These are phyloP conservation scores for Phytophthora citricola DNA, from an alignment of 352 stramenopile genomes.

Conservation along the genomic window DNA sequence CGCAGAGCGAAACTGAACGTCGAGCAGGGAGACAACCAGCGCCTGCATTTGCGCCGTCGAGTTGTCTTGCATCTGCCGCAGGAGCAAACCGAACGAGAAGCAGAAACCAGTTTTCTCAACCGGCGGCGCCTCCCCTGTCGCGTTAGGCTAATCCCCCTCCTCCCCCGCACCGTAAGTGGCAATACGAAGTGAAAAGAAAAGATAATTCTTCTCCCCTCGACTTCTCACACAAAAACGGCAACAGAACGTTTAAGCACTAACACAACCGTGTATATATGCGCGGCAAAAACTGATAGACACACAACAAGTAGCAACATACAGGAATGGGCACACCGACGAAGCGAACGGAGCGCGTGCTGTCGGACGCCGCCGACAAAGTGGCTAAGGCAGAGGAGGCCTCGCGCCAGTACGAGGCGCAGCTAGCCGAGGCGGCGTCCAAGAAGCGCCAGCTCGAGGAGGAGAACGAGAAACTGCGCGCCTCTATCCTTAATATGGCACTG, in stretches of 20 bases:
- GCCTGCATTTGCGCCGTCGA: constrained; percentile 32
- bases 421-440: constrained; percentile 58
- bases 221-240: neutral
- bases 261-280: neutral
- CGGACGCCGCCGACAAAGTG: constrained; percentile 77
- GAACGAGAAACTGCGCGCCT: constrained; percentile 80
- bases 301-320: constrained; percentile 12
- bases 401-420: constrained; percentile 61
- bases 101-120: constrained; percentile 40
- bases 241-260: constrained; percentile 1
- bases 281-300: neutral
- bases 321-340: constrained; percentile 58
- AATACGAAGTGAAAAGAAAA: neutral
- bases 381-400: constrained; percentile 72
- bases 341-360: constrained; percentile 69
- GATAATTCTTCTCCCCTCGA: neutral
- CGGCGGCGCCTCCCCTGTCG: constrained; percentile 14
- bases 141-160: constrained; percentile 3
- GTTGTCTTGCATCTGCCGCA: constrained; percentile 38
- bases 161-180: neutral
- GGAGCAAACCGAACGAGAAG: constrained; percentile 23
- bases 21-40: constrained; percentile 17
- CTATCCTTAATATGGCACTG: constrained; percentile 80
- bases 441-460: constrained; percentile 83
- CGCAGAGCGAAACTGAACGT: constrained; percentile 45